phyloP scores from a whole-genome alignment of 768 basidiomycete species.

The Lentinus brumalis region DNA sequence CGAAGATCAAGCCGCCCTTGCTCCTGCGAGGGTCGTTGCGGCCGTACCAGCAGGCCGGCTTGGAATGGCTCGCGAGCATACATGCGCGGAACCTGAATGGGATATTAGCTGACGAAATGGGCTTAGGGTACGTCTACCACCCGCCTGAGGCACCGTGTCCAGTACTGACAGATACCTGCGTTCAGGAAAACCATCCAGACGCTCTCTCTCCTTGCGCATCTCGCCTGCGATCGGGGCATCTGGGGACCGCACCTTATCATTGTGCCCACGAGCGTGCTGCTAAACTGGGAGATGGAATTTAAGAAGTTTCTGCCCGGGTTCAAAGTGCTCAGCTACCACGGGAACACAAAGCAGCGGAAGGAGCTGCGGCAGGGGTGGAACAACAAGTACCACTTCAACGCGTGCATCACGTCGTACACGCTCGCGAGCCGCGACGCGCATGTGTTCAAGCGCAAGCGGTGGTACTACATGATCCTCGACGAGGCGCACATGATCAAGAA shows the following conservation, averaged over 20 bases:
- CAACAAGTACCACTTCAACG: slow-evolving; percentile 87
- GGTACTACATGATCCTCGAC: slow-evolving; percentile 97
- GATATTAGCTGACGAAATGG: slow-evolving; percentile 93
- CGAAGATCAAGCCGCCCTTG: slow-evolving; percentile 62
- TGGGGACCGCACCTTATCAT: slow-evolving; percentile 94
- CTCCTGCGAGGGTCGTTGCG: slow-evolving; percentile 86
- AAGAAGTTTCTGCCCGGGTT: slow-evolving; percentile 93
- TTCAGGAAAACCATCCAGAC: slow-evolving; percentile 94
- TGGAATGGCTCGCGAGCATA: slow-evolving; percentile 92
- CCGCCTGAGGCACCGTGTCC: background rate
- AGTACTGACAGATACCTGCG: background rate
- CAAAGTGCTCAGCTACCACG: slow-evolving; percentile 87
- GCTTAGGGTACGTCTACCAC: slow-evolving; percentile 68
- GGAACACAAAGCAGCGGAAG: slow-evolving; percentile 84
- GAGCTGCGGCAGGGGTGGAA: slow-evolving; percentile 91
- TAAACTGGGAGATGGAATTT: slow-evolving; percentile 98
- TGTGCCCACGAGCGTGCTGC: slow-evolving; percentile 88
- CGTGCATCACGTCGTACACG: slow-evolving; percentile 93
- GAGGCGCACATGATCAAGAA: slow-evolving; percentile 99
- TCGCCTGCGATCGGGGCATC: slow-evolving; percentile 87
- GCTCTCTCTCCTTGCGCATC: slow-evolving; percentile 89
- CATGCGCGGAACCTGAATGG: slow-evolving; percentile 82
- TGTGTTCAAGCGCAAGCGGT: slow-evolving; percentile 88
- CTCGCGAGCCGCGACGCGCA: slow-evolving; percentile 89
- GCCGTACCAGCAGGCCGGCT: slow-evolving; percentile 90